Evolutionary conservation across 371 early-diverging fungal genomes (phyloP), one percentile per base, ranked within the genome.

Genomic region (Chytridiales sp.): DNA sequence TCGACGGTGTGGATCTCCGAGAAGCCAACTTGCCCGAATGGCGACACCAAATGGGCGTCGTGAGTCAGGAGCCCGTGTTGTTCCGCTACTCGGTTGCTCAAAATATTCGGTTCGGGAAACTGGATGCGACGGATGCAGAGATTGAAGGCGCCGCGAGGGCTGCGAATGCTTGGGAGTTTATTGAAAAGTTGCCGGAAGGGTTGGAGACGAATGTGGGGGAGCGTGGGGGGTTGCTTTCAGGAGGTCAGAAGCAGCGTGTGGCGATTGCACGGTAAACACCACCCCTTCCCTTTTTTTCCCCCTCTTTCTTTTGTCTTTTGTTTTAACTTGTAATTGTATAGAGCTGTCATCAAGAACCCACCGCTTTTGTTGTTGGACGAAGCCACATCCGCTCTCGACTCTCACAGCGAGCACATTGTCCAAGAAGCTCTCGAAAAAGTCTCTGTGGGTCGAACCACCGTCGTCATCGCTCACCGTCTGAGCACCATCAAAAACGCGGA

Each of bases 371-470:
- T 98, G 27, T 72, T 98, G 30, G 99, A 99, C 64, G 99, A 99
- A 70, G 95, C 98, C 0, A 98, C 99, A 0, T 87, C 90, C 1
- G 95, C 95, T 0, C 69, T 97, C 47, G 96, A 95, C 71, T 84
- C 87, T 0, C 78, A 83, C 57, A 85, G 87, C 8, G 94, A 96
- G 67, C 76, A 82, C 21, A 69, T 88, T 17, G 88, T 93, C 1
- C 91, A 91, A 67, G 72, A 75, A 39, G 90, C 91, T n/a, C 73
- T 61, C 29, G 48, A 55, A 21, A 44, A 36, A 17, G 56, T 47
- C 9, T 62, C 41, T 19, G 27, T 34, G 13, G 62, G 56, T 21
- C 51, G 76, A 17, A 92, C 93, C 3, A 92, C 92, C 0, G 82
- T 98, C 44, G 85, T 93, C 5, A 87, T 96, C 67, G 94, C 95